Evolutionary conservation across 2,329 filamentous ascomycete genomes (phyloP).

Genomic region (Leptosphaerulina australis): DNA sequence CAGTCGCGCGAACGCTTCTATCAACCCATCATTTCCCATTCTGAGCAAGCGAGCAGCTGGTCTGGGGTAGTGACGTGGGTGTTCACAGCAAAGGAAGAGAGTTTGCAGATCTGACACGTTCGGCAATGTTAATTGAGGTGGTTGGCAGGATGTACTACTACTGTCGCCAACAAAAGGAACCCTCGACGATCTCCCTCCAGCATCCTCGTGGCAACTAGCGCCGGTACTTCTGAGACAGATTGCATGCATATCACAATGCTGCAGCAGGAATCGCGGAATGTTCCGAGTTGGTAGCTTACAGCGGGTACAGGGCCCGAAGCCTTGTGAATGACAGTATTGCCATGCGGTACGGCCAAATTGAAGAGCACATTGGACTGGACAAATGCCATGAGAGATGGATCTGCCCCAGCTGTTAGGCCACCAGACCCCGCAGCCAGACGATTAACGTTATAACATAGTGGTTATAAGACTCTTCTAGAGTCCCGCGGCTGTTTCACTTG

Average conservation of each 20-base stretch:
- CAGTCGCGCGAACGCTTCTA: constrained; percentile 25
- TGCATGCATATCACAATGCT: constrained; percentile 13
- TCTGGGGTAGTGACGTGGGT: neutral
- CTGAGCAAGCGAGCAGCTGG: neutral
- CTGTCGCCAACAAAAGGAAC: neutral
- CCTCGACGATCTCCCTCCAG: constrained; percentile 12
- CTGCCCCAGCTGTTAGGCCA: constrained; percentile 3
- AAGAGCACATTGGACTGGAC: constrained; percentile 1
- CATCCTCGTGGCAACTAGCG: constrained; percentile 17
- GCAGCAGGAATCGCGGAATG: constrained; percentile 7
- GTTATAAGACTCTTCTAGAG: constrained; percentile 15
- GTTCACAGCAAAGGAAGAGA: neutral
- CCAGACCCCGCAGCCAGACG: constrained; percentile 12
- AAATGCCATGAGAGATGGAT: constrained; percentile 10
- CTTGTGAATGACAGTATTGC: neutral
- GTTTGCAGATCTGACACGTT: constrained; percentile 5
- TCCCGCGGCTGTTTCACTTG: constrained; percentile 19
- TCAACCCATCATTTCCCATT: constrained; percentile 8
- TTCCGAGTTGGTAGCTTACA: constrained; percentile 1
- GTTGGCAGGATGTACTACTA: constrained; percentile 1
- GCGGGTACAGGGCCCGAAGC: neutral
- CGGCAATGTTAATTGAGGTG: neutral
- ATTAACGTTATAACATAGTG: constrained; percentile 9
- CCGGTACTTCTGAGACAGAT: constrained; percentile 6
- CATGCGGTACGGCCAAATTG: neutral